Evolutionary conservation across 2,329 filamentous ascomycete genomes (phyloP).

Genomic region (Lizonia empirigonia): DNA sequence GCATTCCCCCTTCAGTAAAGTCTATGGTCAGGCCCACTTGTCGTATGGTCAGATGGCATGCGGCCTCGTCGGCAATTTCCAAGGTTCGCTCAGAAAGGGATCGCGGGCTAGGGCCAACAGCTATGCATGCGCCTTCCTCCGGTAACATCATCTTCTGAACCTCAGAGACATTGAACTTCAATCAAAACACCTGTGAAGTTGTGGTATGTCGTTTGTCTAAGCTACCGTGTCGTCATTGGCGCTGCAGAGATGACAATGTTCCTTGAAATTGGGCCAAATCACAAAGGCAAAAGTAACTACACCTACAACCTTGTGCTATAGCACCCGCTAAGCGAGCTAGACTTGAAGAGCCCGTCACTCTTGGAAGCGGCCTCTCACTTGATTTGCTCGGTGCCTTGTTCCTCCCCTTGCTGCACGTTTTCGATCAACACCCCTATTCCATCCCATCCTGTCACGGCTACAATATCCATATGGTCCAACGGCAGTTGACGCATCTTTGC

Average conservation of each 20-base stretch:
- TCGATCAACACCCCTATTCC: slow-evolving; percentile 29
- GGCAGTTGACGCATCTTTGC: slow-evolving; percentile 26
- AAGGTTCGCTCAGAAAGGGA: neutral
- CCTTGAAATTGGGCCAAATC: neutral
- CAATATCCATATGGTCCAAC: slow-evolving; percentile 35
- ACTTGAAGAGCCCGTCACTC: slow-evolving; percentile 10
- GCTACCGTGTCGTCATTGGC: neutral
- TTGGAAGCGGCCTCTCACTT: slow-evolving; percentile 15
- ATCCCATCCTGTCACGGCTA: slow-evolving; percentile 18
- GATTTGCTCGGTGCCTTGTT: slow-evolving; percentile 26
- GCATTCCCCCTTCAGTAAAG: no score
- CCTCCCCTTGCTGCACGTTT: slow-evolving; percentile 11
- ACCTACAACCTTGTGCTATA: slow-evolving; percentile 37
- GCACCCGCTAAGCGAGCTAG: slow-evolving; percentile 23
- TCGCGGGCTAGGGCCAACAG: slow-evolving; percentile 2
- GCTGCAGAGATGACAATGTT: neutral
- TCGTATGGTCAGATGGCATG: no score
- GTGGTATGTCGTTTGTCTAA: neutral
- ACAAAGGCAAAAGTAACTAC: slow-evolving; percentile 14
- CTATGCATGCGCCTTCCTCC: neutral
- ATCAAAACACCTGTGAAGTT: neutral
- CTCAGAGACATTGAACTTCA: neutral
- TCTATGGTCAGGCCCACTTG: no score
- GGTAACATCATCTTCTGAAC: neutral
- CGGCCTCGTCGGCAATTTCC: no score